Conservation (phyloP, 139 green algal species). For the Coelastrella sp. region DNA sequence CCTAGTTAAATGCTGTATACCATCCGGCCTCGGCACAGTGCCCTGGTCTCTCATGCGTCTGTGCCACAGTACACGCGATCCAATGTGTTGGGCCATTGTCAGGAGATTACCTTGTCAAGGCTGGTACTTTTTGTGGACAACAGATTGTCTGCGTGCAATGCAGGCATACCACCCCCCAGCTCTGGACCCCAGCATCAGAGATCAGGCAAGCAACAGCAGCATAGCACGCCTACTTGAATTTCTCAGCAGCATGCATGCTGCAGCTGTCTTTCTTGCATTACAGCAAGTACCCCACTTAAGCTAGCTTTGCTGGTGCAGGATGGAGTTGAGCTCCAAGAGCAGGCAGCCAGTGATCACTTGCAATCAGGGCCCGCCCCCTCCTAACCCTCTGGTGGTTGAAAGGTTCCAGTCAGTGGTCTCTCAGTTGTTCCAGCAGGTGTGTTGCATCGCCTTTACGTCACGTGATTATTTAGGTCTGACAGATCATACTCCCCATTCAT, state of each 20-base stretch:
- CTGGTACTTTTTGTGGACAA: too few relatives aligned
- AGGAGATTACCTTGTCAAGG: too few relatives aligned
- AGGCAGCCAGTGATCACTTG: slow-evolving; percentile 57
- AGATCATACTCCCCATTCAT: too few relatives aligned
- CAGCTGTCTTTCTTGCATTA: background rate
- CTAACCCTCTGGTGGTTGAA: slow-evolving; percentile 94
- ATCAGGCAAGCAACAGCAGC: slow-evolving; percentile 50
- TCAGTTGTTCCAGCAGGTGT: slow-evolving; percentile 96
- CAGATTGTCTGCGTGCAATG: background rate
- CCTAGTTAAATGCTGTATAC: too few relatives aligned
- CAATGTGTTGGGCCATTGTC: too few relatives aligned
- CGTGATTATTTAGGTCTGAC: too few relatives aligned
- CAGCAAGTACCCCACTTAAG: background rate
- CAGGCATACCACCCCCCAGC: slow-evolving; percentile 39
- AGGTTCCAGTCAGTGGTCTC: slow-evolving; percentile 97
- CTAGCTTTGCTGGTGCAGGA: slow-evolving; percentile 26
- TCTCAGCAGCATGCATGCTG: background rate
- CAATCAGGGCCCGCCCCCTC: slow-evolving; percentile 65
- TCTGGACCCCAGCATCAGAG: slow-evolving; percentile 59
- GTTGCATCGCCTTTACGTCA: background rate
- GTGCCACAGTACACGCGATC: too few relatives aligned
- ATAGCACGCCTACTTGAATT: background rate
- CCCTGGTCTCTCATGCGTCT: too few relatives aligned
- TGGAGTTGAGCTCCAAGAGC: slow-evolving; percentile 54
- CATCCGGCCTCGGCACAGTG: too few relatives aligned